Percentiles rank a stretch among this genome's conserved stretches.
These are phyloP conservation scores for Corylus avellana DNA, from an alignment of 306 rosid genomes.

Conservation along the genomic window DNA sequence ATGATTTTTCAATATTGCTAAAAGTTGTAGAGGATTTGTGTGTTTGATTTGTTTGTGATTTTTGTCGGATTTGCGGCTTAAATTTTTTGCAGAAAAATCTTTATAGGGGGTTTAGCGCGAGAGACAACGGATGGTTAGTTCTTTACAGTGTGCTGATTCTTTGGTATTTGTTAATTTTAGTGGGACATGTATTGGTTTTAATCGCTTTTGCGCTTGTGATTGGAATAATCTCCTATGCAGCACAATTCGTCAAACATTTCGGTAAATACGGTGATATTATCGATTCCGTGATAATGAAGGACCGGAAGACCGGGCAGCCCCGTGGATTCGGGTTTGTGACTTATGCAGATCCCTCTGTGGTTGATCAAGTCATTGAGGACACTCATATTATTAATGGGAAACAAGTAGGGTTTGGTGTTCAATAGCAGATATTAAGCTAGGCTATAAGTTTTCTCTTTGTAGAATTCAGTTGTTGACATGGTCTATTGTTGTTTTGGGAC, in stretches of 20 bases:
- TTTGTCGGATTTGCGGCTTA: slow-evolving; percentile 31
- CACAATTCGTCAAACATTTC: slow-evolving; percentile 80
- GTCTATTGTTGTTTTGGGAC: slow-evolving; percentile 33
- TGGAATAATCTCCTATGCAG: slow-evolving; percentile 43
- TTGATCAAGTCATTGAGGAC: slow-evolving; percentile 85
- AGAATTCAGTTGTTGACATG: slow-evolving; percentile 19
- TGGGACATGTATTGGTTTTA: not conserved
- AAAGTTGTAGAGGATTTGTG: not conserved
- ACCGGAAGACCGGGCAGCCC: slow-evolving; percentile 88
- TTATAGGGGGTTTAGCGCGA: slow-evolving; percentile 96
- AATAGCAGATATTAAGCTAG: slow-evolving; percentile 30
- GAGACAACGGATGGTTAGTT: slow-evolving; percentile 87
- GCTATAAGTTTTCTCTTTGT: slow-evolving; percentile 8
- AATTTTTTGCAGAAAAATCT: slow-evolving; percentile 82
- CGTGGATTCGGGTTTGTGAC: slow-evolving; percentile 96
- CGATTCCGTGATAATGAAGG: slow-evolving; percentile 95
- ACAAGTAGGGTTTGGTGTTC: slow-evolving; percentile 54
- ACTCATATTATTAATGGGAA: slow-evolving; percentile 76
- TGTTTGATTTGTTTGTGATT: slow-evolving; percentile 11
- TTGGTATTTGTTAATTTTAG: slow-evolving; percentile 11
- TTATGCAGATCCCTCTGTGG: slow-evolving; percentile 78
- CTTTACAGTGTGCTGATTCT: slow-evolving; percentile 24
- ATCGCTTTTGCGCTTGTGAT: not conserved
- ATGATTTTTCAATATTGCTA: too few species aligned
- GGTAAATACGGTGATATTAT: slow-evolving; percentile 83